Base-by-base conservation (phyloP, 768 basidiomycete species). In the Pisolithus microcarpus region DNA sequence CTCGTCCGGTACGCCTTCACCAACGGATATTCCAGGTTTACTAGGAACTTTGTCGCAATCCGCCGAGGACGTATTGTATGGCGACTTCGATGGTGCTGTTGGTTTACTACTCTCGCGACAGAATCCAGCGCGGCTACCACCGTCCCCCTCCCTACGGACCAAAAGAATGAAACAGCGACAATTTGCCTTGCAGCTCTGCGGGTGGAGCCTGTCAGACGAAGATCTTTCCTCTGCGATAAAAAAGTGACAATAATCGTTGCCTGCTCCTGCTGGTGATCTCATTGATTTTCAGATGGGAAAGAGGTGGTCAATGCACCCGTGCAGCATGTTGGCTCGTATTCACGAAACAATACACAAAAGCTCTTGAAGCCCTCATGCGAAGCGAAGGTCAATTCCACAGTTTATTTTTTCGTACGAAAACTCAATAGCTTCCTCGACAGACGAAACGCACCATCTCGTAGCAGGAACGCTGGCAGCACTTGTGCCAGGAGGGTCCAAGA, bases 261-360 rank as follows among this genome's bases (percentile, higher is more conserved):
- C 23, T 21, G 40, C 5, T 13, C 39, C 54, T 53, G 30, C n/a
- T 46, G 18, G 7, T 21, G n/a, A 36, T n/a, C 45, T 36, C 28
- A 49, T 19, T 31, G 8, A 18, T 39, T 37, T 42, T 24, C 53
- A 87, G 85, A 52, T 90, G 88, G 87, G 87, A 89, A 62, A 79
- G 72, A 61, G 84, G 87, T 16, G 83, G 82, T 2, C 75, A 81
- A 43, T 70, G 79, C 43, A 78, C 87, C 26, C 79, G 81, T 55
- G 91, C 87, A 1, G 89, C 90, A 1, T 91, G 90, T 58, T 92
- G 91, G 90, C 72, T 91, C 8, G 80, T 90, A 13, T 91, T 93
- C 58, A 82, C 80, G 16, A 80, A 79, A 48, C 67, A 69, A 37
- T 65, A 67, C 48, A 68, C 73, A 16, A 80, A 75, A 46, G 91